These are phyloP conservation scores for Edaphochlamys debaryana DNA, from an alignment of 139 green algal genomes.

Conservation along the genomic window DNA sequence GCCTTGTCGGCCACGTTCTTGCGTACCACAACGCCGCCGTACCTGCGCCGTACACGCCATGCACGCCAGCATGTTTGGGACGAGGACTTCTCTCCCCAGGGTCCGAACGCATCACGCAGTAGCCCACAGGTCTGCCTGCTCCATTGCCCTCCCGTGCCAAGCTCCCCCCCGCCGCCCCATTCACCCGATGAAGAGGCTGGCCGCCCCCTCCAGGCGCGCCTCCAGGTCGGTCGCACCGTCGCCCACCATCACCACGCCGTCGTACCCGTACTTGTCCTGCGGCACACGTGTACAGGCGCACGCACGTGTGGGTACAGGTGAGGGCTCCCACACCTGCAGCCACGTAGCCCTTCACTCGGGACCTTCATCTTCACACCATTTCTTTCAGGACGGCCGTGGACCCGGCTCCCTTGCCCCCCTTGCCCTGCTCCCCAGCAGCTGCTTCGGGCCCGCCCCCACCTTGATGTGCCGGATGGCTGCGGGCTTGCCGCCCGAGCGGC, in stretches of 20 bases:
- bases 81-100: too few species aligned
- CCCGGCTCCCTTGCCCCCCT: background rate
- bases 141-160: too few species aligned
- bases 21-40: slow-evolving; percentile 91
- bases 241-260: slow-evolving; percentile 91
- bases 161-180: too few species aligned
- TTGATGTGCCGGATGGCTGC: slow-evolving; percentile 87
- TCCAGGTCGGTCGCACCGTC: slow-evolving; percentile 98
- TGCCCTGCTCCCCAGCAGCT: background rate
- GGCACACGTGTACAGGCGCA: too few species aligned
- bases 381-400: too few species aligned
- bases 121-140: too few species aligned
- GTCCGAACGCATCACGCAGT: too few species aligned
- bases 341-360: too few species aligned
- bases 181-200: slow-evolving; percentile 95
- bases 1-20: slow-evolving; percentile 79
- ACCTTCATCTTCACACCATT: too few species aligned
- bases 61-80: too few species aligned
- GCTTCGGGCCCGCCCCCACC: too few species aligned
- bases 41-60: slow-evolving; percentile 71
- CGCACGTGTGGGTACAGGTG: background rate
- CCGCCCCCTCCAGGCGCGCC: slow-evolving; percentile 82
- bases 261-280: slow-evolving; percentile 68
- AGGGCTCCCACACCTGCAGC: too few species aligned
- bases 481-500: slow-evolving; percentile 90